Evolutionary conservation across 441 rosid species (phyloP).

Genomic region (Metrosideros polymorpha): DNA sequence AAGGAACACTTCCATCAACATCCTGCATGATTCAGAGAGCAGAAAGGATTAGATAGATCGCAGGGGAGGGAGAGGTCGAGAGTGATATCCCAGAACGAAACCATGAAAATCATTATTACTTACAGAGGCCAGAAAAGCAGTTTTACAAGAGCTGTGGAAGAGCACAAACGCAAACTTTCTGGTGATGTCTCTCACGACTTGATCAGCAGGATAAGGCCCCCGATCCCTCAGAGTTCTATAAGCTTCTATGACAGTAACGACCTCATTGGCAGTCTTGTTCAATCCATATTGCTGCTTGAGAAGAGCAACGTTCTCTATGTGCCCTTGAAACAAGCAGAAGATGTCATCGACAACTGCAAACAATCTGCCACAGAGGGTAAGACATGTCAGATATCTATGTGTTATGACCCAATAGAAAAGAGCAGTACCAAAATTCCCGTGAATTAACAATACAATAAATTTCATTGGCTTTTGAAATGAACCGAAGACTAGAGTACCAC

Average conservation of each 20-base stretch:
- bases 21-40: constrained; percentile 31
- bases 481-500: background rate
- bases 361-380: constrained; percentile 24
- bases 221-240: constrained; percentile 80
- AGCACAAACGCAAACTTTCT: constrained; percentile 72
- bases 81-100: too few species aligned
- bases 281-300: constrained; percentile 82
- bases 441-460: background rate
- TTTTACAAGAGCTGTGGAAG: constrained; percentile 46
- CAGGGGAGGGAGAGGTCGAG: background rate
- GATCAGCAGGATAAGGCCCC: constrained; percentile 88
- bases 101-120: constrained; percentile 13
- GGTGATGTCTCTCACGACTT: constrained; percentile 72
- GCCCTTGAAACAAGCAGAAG: constrained; percentile 89
- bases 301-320: constrained; percentile 57
- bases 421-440: background rate
- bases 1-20: constrained; percentile 77
- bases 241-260: constrained; percentile 71
- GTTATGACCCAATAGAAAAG: background rate
- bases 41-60: background rate
- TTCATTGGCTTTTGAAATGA: background rate
- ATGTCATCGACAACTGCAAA: constrained; percentile 85
- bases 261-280: constrained; percentile 70
- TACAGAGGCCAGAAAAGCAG: constrained; percentile 54
- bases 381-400: background rate